Evolutionary conservation across 257 asterid genomes (phyloP).

Genomic region (Plantago elongata): DNA sequence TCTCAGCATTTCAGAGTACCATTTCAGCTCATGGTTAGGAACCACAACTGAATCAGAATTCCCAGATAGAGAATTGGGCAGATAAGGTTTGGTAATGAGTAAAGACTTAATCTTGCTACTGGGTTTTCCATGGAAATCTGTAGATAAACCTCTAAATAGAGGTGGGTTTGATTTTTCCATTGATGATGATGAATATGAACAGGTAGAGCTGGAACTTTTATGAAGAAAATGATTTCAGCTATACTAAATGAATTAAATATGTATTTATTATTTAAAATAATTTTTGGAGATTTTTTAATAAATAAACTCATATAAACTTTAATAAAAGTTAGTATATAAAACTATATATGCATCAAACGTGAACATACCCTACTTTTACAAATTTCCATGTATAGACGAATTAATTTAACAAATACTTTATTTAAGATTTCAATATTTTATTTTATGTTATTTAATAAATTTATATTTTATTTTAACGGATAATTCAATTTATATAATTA

Average conservation of each 20-base stretch:
- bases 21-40: conserved; percentile 28
- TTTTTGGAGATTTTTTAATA: too few relatives aligned
- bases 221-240: too few relatives aligned
- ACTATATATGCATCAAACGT: too few relatives aligned
- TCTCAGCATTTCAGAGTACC: conserved; percentile 55
- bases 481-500: background rate
- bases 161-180: conserved; percentile 33
- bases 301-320: too few relatives aligned
- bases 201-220: too few relatives aligned
- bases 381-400: too few relatives aligned
- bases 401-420: too few relatives aligned
- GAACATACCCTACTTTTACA: too few relatives aligned
- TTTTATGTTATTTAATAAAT: background rate
- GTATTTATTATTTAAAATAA: too few relatives aligned
- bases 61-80: conserved; percentile 22
- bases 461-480: background rate
- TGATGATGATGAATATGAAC: conserved; percentile 8
- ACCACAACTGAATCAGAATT: conserved; percentile 18
- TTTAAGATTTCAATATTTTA: too few relatives aligned
- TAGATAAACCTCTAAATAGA: conserved; percentile 10
- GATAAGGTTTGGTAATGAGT: conserved; percentile 21
- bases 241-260: too few relatives aligned
- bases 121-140: conserved; percentile 31
- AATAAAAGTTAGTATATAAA: too few relatives aligned
- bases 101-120: conserved; percentile 25